phyloP scores from a whole-genome alignment of 331 rosid genomes.

The Quercus tomentella region DNA sequence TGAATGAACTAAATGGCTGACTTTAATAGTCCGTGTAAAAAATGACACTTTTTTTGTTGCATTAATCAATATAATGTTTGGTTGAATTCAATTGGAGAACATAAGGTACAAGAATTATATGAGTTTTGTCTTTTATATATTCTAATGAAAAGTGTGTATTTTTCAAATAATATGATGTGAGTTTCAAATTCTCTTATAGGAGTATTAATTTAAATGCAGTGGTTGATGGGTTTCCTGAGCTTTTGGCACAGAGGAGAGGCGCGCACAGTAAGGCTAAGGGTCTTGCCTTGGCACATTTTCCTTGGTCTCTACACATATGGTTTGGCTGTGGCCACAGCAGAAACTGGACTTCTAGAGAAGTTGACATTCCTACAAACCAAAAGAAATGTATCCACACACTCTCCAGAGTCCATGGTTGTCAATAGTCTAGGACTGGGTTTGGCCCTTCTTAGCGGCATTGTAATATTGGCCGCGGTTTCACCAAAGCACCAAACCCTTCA shows the following conservation, averaged over 20 bases:
- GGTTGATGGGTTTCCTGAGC: slow-evolving; percentile 79
- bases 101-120: too few species aligned
- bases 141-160: background rate
- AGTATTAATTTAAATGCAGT: slow-evolving; percentile 36
- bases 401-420: slow-evolving; percentile 59
- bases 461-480: slow-evolving; percentile 68
- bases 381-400: slow-evolving; percentile 45
- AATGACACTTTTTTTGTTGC: too few species aligned
- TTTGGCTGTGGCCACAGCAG: slow-evolving; percentile 81
- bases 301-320: slow-evolving; percentile 74
- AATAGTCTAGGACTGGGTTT: slow-evolving; percentile 62
- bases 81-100: too few species aligned
- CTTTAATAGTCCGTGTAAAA: too few species aligned
- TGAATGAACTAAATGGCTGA: too few species aligned
- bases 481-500: slow-evolving; percentile 43
- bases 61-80: too few species aligned
- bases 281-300: slow-evolving; percentile 88
- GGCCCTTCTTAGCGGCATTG: slow-evolving; percentile 63
- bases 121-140: too few species aligned
- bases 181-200: background rate
- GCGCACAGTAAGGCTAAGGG: slow-evolving; percentile 43
- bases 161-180: background rate
- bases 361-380: slow-evolving; percentile 66
- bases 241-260: slow-evolving; percentile 88
- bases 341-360: slow-evolving; percentile 86